Conservation (phyloP, 495 filamentous ascomycete genomes). For the Friedmanniomyces endolithicus region DNA sequence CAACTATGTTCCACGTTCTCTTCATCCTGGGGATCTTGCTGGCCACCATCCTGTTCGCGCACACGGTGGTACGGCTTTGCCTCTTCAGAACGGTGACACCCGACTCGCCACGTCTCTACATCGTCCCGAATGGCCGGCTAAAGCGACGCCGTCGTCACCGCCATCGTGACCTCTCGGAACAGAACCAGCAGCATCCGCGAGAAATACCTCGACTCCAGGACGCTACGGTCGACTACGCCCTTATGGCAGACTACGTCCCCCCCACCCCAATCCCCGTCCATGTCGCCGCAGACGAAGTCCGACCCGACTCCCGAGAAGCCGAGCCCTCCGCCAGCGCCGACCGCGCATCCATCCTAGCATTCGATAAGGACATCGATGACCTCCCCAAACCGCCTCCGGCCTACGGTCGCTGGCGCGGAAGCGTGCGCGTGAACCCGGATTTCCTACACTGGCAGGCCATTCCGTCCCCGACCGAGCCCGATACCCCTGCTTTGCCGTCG, state of each 20-base stretch:
- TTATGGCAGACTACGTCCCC: conserved; percentile 26
- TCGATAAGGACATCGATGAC: conserved; percentile 5
- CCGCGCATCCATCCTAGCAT: neutral
- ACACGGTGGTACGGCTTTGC: conserved; percentile 60
- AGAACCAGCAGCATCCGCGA: conserved; percentile 5
- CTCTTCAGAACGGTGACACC: conserved; percentile 27
- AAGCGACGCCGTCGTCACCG: conserved; percentile 27
- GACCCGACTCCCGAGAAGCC: conserved; percentile 18
- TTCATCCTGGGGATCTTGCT: conserved; percentile 63
- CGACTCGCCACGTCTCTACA: conserved; percentile 1
- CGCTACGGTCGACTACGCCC: conserved; percentile 24
- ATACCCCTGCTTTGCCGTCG: conserved; percentile 13
- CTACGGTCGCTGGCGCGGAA: conserved; percentile 76
- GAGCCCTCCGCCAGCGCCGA: conserved; percentile 1
- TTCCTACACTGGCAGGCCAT: conserved; percentile 58
- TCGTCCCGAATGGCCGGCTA: neutral
- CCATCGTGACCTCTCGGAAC: conserved; percentile 11
- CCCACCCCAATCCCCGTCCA: conserved; percentile 29
- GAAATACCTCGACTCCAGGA: conserved; percentile 19
- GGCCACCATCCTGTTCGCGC: conserved; percentile 64
- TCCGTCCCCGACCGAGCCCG: conserved; percentile 10
- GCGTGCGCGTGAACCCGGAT: conserved; percentile 69
- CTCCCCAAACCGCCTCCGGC: conserved; percentile 52
- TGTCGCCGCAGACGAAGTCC: conserved; percentile 17
- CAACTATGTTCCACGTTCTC: conserved; percentile 40